Base-by-base conservation (phyloP, 2,329 filamentous ascomycete species). In the Fusarium albidum region DNA sequence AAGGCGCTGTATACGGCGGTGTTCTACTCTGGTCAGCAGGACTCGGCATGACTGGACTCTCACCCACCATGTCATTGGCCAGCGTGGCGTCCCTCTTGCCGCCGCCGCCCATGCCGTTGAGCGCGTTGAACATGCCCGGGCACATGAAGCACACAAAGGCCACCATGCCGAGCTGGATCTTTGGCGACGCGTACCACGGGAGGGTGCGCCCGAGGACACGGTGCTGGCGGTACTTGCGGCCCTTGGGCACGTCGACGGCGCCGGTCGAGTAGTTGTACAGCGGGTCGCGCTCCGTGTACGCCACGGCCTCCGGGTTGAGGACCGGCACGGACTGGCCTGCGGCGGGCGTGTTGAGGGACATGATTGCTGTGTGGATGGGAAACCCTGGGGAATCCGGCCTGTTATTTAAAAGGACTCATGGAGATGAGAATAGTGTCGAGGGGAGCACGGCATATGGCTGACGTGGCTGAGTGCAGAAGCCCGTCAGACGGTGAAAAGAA, bases 1-100 rank as follows among this genome's bases (percentile, higher is more conserved):
- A 91, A 90, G 33, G 86, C 87, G 50, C 83, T 84, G 74, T 91
- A 90, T 34, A 91, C 71, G n/a, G 87, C 87, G 5, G 84, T 86
- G 71, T 21, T 21, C 21, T 21, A 7, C 4, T 5, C 5, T 7
- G 7, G 21, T 21, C 7, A 21, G 21, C 21, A 21, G 21, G 7
- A 21, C 21, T 7, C n/a, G n/a, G n/a, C n/a, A n/a, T n/a, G n/a
- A 21, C 21, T 21, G 5, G 5, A 21, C 21, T 7, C 21, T 21
- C 26, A 39, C 66, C 59, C 38, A 68, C 67, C 67, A 69, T 69
- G 44, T 69, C 65, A 17, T 69, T 64, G 49, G 75, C 85, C 18
- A 71, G 49, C 15, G 77, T 80, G 2, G 75, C 57, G 67, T 86
- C 76, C 50, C 83, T 68, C 45, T 68, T 67, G 25, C 69, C 87